phyloP scores from a whole-genome alignment of 768 basidiomycete species.

The Rhizopogon roseolus region DNA sequence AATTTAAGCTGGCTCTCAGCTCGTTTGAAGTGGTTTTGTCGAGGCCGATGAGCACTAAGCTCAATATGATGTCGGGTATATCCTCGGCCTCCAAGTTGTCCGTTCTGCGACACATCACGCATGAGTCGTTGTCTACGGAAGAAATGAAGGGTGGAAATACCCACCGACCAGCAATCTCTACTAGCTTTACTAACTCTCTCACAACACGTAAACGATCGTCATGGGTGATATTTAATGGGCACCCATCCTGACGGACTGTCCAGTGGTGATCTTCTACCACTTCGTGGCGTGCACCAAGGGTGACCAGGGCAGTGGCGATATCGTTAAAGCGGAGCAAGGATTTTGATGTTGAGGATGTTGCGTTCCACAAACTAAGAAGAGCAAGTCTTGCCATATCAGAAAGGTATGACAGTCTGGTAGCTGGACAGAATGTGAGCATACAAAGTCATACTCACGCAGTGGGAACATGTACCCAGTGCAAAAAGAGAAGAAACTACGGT shows the following conservation, averaged over 20 bases:
- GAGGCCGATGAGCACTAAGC: conserved; percentile 51
- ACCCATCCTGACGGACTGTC: conserved; percentile 7
- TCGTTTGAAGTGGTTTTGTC: conserved; percentile 45
- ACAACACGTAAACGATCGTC: conserved; percentile 28
- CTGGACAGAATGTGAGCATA: not conserved
- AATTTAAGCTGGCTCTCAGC: conserved; percentile 41
- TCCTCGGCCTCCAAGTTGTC: conserved; percentile 34
- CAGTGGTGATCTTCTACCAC: conserved; percentile 33
- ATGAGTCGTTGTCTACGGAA: not conserved
- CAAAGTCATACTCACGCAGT: not conserved
- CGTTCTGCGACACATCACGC: conserved; percentile 24
- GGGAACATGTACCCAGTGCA: conserved; percentile 29
- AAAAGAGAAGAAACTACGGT: conserved; percentile 37
- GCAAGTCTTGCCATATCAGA: conserved; percentile 25
- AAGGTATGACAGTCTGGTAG: conserved; percentile 18
- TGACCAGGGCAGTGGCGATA: conserved; percentile 33
- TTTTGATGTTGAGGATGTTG: conserved; percentile 7
- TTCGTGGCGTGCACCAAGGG: conserved; percentile 39
- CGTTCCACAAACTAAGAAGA: conserved; percentile 30
- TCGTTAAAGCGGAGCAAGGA: conserved; percentile 29
- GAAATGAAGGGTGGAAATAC: conserved; percentile 11
- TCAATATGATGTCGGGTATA: conserved; percentile 42
- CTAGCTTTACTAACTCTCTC: conserved; percentile 36
- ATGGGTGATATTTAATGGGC: conserved; percentile 10
- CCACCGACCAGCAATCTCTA: conserved; percentile 44